phyloP scores from a whole-genome alignment of 2,329 filamentous ascomycete species.

The Alternaria incomplexa region DNA sequence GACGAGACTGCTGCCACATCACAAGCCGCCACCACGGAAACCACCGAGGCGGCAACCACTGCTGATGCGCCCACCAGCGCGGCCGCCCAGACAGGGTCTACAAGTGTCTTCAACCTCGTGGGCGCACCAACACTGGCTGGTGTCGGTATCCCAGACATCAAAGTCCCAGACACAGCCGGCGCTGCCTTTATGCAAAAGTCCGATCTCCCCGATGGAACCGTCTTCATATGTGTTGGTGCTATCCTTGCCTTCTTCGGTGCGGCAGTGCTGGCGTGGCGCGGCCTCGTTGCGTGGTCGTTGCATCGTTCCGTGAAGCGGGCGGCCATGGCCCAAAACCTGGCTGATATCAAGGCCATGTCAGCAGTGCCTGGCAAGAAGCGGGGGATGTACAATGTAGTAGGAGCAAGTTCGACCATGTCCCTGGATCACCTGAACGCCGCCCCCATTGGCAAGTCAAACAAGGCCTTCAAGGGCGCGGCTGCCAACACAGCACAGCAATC shows the following conservation, averaged over 20 bases:
- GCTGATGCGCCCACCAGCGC: slow-evolving; percentile 14
- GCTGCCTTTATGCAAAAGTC: slow-evolving; percentile 94
- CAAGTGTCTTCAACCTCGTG: slow-evolving; percentile 43
- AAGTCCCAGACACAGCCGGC: slow-evolving; percentile 80
- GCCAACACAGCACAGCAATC: slow-evolving; percentile 36
- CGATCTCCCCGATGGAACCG: slow-evolving; percentile 83
- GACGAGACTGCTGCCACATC: slow-evolving; percentile 15
- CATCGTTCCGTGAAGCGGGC: slow-evolving; percentile 90
- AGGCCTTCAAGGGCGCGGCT: slow-evolving; percentile 36
- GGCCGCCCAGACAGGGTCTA: slow-evolving; percentile 30
- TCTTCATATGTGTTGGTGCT: slow-evolving; percentile 94
- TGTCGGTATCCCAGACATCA: slow-evolving; percentile 68
- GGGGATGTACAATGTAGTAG: slow-evolving; percentile 52
- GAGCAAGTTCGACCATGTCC: slow-evolving; percentile 61
- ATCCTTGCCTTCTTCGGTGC: slow-evolving; percentile 82
- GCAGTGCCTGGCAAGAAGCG: slow-evolving; percentile 46
- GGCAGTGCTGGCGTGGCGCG: slow-evolving; percentile 86
- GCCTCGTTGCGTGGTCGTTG: slow-evolving; percentile 84
- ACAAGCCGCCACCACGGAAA: slow-evolving; percentile 16
- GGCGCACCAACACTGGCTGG: slow-evolving; percentile 60
- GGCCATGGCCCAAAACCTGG: slow-evolving; percentile 73
- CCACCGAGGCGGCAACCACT: slow-evolving; percentile 20
- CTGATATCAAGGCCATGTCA: slow-evolving; percentile 71
- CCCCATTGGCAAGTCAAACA: slow-evolving; percentile 40
- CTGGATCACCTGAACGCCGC: slow-evolving; percentile 57